A percentile compares a stretch with the other conserved stretches of the same genome.
Conservation (phyloP, 768 basidiomycete species). For the Paxillus involutus region DNA sequence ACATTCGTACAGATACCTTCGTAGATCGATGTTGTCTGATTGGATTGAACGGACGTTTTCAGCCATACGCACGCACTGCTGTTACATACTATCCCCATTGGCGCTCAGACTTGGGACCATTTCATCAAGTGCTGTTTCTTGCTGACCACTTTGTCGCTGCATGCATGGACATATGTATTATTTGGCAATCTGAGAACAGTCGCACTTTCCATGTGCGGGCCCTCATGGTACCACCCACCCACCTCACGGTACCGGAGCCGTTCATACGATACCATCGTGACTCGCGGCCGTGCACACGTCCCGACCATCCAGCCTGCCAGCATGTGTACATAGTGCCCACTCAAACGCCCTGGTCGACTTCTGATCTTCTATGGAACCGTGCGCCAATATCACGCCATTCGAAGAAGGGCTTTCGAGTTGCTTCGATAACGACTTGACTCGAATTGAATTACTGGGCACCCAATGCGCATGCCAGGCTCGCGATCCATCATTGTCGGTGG, state of each 20-base stretch:
- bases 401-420: neutral
- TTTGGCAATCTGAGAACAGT: no score
- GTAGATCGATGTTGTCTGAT: slow-evolving; percentile 22
- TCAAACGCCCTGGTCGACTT: no score
- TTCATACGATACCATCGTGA: neutral
- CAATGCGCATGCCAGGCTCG: neutral
- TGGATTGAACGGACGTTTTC: slow-evolving; percentile 17
- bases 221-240: no score
- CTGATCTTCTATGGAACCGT: neutral
- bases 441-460: neutral
- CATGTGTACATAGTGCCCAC: no score
- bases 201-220: no score
- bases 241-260: no score
- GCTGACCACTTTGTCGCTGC: no score
- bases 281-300: neutral
- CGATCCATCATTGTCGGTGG: neutral
- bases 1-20: slow-evolving; percentile 26
- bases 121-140: no score
- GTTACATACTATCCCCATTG: no score
- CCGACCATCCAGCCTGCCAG: no score
- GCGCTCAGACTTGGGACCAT: no score
- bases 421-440: neutral
- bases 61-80: slow-evolving; percentile 1
- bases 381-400: neutral
- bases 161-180: no score